phyloP scores from a whole-genome alignment of 257 asterid genomes.

The Solanum ossicruentum region DNA sequence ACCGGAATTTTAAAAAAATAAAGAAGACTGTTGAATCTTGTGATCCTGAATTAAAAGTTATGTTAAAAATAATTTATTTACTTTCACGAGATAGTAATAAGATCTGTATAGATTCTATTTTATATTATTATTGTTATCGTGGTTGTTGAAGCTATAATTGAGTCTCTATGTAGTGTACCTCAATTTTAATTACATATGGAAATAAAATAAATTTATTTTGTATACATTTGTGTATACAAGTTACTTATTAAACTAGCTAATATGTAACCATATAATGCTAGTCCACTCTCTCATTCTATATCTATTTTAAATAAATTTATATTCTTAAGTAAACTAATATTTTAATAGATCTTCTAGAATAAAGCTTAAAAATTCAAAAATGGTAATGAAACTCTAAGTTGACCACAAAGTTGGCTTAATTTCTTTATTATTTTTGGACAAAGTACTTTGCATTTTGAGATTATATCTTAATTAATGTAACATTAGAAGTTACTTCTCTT shows the following conservation, averaged over 20 bases:
- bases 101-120: too few species aligned
- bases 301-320: neutral
- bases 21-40: too few species aligned
- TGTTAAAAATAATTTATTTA: too few species aligned
- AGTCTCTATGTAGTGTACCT: neutral
- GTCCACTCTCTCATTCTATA: neutral
- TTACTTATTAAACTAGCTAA: neutral
- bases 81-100: too few species aligned
- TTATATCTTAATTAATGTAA: neutral
- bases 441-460: neutral
- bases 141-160: neutral
- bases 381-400: slow-evolving; percentile 10
- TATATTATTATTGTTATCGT: too few species aligned
- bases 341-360: neutral
- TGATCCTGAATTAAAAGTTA: too few species aligned
- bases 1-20: too few species aligned
- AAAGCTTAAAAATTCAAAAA: neutral
- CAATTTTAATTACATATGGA: neutral
- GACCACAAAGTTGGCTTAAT: neutral
- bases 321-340: neutral
- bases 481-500: slow-evolving; percentile 3
- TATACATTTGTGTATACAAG: neutral
- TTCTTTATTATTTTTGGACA: neutral
- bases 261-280: neutral
- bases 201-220: neutral